These are phyloP conservation scores for Podospora conica DNA, from an alignment of 495 filamentous ascomycete genomes.

Conservation along the genomic window DNA sequence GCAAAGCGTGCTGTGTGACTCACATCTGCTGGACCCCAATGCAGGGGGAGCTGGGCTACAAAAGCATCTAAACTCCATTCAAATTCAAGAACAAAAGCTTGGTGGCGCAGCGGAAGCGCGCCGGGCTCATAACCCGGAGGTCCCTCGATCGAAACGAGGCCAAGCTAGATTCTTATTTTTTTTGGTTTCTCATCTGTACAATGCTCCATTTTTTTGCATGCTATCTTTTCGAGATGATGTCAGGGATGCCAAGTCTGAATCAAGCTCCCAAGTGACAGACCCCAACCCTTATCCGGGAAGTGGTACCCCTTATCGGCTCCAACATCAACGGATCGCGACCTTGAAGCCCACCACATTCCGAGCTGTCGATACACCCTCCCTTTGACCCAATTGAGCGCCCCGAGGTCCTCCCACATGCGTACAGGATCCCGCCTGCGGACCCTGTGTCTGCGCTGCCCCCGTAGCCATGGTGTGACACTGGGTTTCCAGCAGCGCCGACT, in stretches of 20 bases:
- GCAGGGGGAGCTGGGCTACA: not conserved
- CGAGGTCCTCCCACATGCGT: slow-evolving; percentile 13
- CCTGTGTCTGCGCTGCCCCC: slow-evolving; percentile 18
- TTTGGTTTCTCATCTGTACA: too few species aligned
- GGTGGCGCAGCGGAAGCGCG: not conserved
- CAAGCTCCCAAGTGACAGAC: not conserved
- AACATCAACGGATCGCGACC: slow-evolving; percentile 1
- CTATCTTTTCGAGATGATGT: not conserved
- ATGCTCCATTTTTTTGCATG: not conserved
- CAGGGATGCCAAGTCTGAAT: not conserved
- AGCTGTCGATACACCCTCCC: not conserved
- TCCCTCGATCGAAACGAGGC: not conserved
- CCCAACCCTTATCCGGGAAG: slow-evolving; percentile 2
- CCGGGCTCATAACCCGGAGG: not conserved
- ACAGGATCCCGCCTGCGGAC: slow-evolving; percentile 18
- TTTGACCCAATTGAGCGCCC: slow-evolving; percentile 11
- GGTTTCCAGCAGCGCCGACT: slow-evolving; percentile 21
- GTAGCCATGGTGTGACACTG: not conserved
- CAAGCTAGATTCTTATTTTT: not conserved
- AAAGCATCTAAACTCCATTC: not conserved
- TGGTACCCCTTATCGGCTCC: not conserved
- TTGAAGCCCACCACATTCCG: not conserved
- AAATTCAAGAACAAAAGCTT: not conserved
- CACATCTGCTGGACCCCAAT: not conserved
- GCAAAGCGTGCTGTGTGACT: not conserved